Base-by-base conservation (phyloP, 345 rosid genomes). In the Eucalyptus urophylla region DNA sequence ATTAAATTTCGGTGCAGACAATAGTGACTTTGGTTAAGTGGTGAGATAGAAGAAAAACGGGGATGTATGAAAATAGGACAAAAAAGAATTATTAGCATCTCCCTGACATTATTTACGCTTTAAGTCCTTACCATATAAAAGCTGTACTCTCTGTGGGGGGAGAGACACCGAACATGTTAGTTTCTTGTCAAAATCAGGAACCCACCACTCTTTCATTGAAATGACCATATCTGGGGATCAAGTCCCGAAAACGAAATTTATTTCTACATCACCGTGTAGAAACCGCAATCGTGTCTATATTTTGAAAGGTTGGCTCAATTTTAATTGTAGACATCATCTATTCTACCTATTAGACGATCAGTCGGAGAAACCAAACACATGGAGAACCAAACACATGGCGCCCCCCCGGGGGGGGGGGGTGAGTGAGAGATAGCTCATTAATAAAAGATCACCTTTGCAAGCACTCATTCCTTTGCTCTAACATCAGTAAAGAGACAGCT, bases 161-260 rank as follows among this genome's bases (percentile, higher is more conserved):
- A 40, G 83, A 40, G 47, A 29, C 87, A 51, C 87, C 87, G 86
- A 88, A 88, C 90, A 93, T 92, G 94, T 94, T 94, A 95, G 97
- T 94, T 97, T 92, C 95, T 91, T 92, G 97, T 96, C 97, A 91
- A 89, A 86, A 93, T 96, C 99, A 94, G 91, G 94, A 91, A 92
- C 88, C 91, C 91, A 86, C 89, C 90, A 87, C 88, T 89, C 37
- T 62, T 54, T 62, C 49, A 65, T 88, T 49, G 81, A 49, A 90
- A 72, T 53, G 87, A 88, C 87, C 83, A 88, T 92, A 90, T 90
- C 88, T 12, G 85, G 91, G 89, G 91, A 90, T 90, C 83, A 87
- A 90, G 90, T 88, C 90, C 89, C 90, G 76, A 90, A 92, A 92
- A 88, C 80, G 87, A 91, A 89, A 86, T 87, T 72, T 86, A 80